Evolutionary conservation across 1,284 basidiomycete genomes (phyloP).

Genomic region (Stereum hirsutum): DNA sequence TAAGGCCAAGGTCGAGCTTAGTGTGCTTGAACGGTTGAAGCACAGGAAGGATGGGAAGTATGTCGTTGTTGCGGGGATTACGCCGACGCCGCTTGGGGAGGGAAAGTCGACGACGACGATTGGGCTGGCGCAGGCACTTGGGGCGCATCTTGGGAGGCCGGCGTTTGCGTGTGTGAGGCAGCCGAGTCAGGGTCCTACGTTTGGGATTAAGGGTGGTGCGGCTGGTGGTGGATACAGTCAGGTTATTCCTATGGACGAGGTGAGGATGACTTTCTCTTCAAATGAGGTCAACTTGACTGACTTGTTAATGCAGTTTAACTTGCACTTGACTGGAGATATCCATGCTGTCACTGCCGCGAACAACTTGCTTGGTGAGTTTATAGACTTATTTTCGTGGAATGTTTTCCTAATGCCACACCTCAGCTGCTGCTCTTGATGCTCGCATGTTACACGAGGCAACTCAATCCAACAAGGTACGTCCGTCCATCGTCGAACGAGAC

Average conservation of each 20-base stretch:
- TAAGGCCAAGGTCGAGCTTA: slow-evolving; percentile 96
- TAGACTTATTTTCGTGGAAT: not conserved
- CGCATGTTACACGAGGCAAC: slow-evolving; percentile 98
- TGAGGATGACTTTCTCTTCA: slow-evolving; percentile 23
- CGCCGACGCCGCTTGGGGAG: slow-evolving; percentile 95
- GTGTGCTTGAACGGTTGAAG: slow-evolving; percentile 77
- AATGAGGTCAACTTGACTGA: slow-evolving; percentile 1
- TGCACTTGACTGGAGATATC: slow-evolving; percentile 97
- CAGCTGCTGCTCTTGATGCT: slow-evolving; percentile 93
- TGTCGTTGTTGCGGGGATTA: slow-evolving; percentile 95
- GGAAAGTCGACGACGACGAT: slow-evolving; percentile 99
- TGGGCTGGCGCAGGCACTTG: slow-evolving; percentile 93
- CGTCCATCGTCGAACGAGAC: not conserved
- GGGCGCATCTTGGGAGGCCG: slow-evolving; percentile 88
- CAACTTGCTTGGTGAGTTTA: slow-evolving; percentile 72
- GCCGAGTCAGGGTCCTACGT: slow-evolving; percentile 97
- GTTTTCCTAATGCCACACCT: slow-evolving; percentile 2
- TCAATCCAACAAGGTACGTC: slow-evolving; percentile 78
- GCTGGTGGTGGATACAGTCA: slow-evolving; percentile 98
- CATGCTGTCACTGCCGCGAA: slow-evolving; percentile 98
- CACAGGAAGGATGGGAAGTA: slow-evolving; percentile 95
- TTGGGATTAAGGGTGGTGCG: slow-evolving; percentile 99
- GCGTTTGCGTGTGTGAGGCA: slow-evolving; percentile 99
- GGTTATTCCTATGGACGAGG: slow-evolving; percentile 99
- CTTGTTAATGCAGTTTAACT: slow-evolving; percentile 79